Base-by-base conservation (phyloP, 805 yeast species). In the Cyberlindnera nakhonratchasimensis region DNA sequence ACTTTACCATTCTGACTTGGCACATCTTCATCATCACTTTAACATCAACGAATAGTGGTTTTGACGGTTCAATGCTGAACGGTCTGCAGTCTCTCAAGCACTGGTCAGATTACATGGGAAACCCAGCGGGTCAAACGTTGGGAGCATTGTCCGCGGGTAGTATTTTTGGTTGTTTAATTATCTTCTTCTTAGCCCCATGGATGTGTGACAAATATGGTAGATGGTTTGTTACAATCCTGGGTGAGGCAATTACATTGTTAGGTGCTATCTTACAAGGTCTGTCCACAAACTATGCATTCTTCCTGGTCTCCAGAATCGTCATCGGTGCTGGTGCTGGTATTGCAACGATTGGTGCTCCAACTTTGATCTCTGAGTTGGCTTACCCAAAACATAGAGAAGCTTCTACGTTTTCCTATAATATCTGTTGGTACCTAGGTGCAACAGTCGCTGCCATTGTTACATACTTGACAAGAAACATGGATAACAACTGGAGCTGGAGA, bases 371-470 rank as follows among this genome's bases (percentile, higher is more conserved):
- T 4, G 82, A 77, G 51, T 47, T 75, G 17, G 59, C 79, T 2
- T 75, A 62, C 50, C 81, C 81, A 18, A 48, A 65, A 2, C 72
- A 68, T 38, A 59, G 77, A 52, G 65, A 64, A 26, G 57, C 59
- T 20, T 46, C 62, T 29, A 69, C 75, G 25, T 62, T 73, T 23
- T 57, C 69, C 31, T 76, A 68, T 59, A 76, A 75, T 56, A 65
- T 70, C 25, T 66, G 69, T 46, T 74, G 77, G 78, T 73, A 71
- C 48, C 50, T 72, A 29, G 81, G 80, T 32, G 76, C 78, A 7
- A 64, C 76, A 3, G 71, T 66, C 44, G 78, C 77, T 51, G 39
- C 54, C 6, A 34, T 43, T 12, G 48, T 50, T 23, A 43, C 54
- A 14, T 52, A 52, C 24, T 35, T 39, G 33, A 63, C 75, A 7